Percentiles rank a stretch among this genome's conserved stretches.
phyloP scores from a whole-genome alignment of 495 filamentous ascomycete species.

The Rusavskia elegans region DNA sequence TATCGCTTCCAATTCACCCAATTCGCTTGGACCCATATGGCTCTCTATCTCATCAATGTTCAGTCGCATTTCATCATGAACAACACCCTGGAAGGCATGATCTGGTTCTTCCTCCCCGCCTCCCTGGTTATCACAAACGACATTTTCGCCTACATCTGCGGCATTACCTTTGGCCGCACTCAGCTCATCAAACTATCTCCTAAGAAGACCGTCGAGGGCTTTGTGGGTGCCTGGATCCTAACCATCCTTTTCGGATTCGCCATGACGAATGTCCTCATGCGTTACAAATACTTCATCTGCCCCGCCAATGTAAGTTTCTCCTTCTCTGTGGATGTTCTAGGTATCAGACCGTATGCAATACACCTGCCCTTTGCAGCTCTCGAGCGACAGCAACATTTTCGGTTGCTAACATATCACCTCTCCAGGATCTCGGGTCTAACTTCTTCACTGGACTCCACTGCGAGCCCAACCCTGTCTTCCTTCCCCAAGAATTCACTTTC shows the following conservation, averaged over 20 bases:
- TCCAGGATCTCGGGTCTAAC: constrained; percentile 75
- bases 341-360: too few species aligned
- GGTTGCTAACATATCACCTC: too few species aligned
- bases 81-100: constrained; percentile 98
- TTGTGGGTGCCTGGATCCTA: constrained; percentile 92
- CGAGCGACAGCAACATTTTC: background rate
- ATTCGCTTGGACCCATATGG: constrained; percentile 99
- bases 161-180: constrained; percentile 91
- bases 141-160: constrained; percentile 96
- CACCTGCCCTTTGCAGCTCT: background rate
- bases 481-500: constrained; percentile 62
- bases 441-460: constrained; percentile 83
- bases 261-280: constrained; percentile 77
- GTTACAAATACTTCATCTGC: constrained; percentile 95
- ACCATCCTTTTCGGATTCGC: constrained; percentile 72
- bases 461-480: constrained; percentile 83
- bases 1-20: constrained; percentile 98
- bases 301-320: constrained; percentile 57
- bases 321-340: background rate
- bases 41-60: constrained; percentile 90
- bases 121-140: constrained; percentile 96
- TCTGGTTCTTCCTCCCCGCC: constrained; percentile 98
- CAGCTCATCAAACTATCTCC: constrained; percentile 96
- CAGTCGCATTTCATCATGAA: constrained; percentile 99
- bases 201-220: constrained; percentile 99